Evolutionary conservation across 2,329 filamentous ascomycete species (phyloP).

Genomic region (Amauroascus verrucosus): DNA sequence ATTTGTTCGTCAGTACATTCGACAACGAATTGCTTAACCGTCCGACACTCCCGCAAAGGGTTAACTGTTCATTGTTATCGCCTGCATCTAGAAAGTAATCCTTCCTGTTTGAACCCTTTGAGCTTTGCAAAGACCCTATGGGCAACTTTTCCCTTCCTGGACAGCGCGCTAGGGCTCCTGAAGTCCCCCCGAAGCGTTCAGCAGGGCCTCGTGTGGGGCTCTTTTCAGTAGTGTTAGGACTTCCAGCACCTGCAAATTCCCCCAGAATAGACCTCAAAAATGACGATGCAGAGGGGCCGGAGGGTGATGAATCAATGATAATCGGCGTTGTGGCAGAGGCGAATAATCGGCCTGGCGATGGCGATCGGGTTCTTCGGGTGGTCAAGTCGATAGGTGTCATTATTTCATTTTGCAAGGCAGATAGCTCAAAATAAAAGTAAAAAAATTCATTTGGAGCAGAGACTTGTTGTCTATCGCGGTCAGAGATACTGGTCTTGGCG

Average conservation of each 20-base stretch:
- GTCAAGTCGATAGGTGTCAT: background rate
- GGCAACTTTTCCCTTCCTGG: constrained; percentile 13
- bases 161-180: background rate
- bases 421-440: background rate
- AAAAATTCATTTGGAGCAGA: no score
- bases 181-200: background rate
- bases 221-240: background rate
- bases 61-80: background rate
- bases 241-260: background rate
- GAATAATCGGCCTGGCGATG: constrained; percentile 8
- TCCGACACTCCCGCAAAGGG: background rate
- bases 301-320: constrained; percentile 4
- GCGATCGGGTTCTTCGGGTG: constrained; percentile 3
- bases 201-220: background rate
- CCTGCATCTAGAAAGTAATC: background rate
- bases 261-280: background rate
- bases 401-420: background rate
- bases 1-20: background rate
- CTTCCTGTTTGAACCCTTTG: background rate
- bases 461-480: no score
- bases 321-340: constrained; percentile 8
- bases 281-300: background rate
- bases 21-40: background rate
- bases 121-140: background rate
- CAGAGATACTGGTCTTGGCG: background rate